Base-by-base conservation (phyloP, 495 filamentous ascomycete species). In the Xylaria grammica region DNA sequence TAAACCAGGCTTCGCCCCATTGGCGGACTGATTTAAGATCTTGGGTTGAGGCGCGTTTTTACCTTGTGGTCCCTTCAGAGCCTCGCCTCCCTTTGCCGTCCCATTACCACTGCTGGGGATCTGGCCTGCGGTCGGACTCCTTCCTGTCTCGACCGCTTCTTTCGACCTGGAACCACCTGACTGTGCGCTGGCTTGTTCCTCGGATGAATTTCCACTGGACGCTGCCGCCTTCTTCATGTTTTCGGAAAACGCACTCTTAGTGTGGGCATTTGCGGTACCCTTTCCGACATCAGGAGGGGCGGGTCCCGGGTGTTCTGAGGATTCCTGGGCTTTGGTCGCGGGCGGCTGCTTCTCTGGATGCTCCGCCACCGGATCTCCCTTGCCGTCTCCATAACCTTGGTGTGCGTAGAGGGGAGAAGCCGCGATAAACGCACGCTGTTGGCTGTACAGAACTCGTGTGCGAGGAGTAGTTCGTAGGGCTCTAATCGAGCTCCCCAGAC, bases 141-240 rank as follows among this genome's bases (percentile, higher is more conserved):
- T 63, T 27, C 67, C 70, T 0, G 76, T 74, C 54, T 75, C 79
- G 20, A 69, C 77, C 0, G 81, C 79, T 49, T 82, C 77, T 34
- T 81, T 82, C 44, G 76, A 77, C 65, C 79, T 69, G 1, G 81
- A 76, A 4, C 78, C 79, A 52, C 80, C 81, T 11, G 76, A 78
- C 46, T 78, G 67, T 53, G 80, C 78, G 38, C 75, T 78, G 36
- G 80, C 68, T 38, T 63, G 30, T 7, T 74, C 65, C 46, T 83
- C 80, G 60, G 79, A 70, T 2, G 71, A 54, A 38, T 78, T 75
- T 15, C 45, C 46, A 10, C 64, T 53, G 4, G 64, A 62, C 11
- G 66, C 65, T 22, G 65, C 65, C 27, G 65, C 70, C 13, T 62
- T 57, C 42, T 69, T 65, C 73, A 67, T 72, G 55, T 65, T 65